Evolutionary conservation across 345 rosid species (phyloP), one percentile per base, ranked within the genome.

Genomic region (Aquilaria yunnanensis): DNA sequence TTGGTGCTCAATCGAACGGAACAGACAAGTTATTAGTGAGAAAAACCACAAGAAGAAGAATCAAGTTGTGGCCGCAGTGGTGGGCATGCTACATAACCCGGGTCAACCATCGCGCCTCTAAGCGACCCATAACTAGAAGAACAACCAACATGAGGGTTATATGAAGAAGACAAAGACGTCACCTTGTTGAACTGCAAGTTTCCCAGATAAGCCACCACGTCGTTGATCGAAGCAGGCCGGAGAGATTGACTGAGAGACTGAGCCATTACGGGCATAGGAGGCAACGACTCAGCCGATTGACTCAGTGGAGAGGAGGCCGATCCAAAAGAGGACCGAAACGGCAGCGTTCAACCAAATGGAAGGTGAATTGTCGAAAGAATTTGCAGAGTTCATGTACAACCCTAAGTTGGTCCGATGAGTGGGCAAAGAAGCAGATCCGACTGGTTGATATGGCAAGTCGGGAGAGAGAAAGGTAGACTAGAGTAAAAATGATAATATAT

Each of bases 381-480:
- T 88, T 2, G 67, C 51, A 1, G 83, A 69, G 57, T 67, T 74
- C 0, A 16, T 16, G 16, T 16, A 71, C 79, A 2, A 75, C 68
- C 69, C 98, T 74, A 0, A 89, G 85, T 66, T 92, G 96, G 67
- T 92, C 97, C 59, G 89, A 81, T 31, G 96, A 69, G 80, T 92
- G 98, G 57, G 98, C 98, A 3, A 92, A 92, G 79, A 92, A 92
- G 67, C 98, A 92, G 0, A 92, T 91, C 45, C 85, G 79, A 54
- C 98, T 23, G 23, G 23, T 23, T 23, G 23, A 1, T 23, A 1
- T 23, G 23, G 23, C 23, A 23, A 23, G 23, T 23, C 1, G 23
- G 23, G 23, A 23, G 23, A 23, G 23, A 23, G 23, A 23, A 23
- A 23, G 23, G 23, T 23, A 23, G 23, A 23, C 23, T 0, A 1